Percentiles rank a stretch among this genome's conserved stretches.
Conservation (phyloP, 108 stramenopile genomes). For the Cyclotella sp. region DNA sequence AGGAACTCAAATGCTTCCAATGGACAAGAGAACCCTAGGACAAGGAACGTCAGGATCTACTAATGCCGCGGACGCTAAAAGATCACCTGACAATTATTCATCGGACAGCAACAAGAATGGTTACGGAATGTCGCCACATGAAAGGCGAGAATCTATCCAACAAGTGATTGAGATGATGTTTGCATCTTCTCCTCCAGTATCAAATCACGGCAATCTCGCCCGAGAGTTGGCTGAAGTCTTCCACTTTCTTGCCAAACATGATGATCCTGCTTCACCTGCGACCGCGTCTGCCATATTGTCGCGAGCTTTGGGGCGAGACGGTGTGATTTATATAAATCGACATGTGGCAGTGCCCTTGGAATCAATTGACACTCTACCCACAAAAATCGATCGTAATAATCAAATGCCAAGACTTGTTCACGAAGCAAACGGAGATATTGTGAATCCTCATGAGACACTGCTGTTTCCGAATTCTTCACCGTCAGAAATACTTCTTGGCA, state of each 20-base stretch:
- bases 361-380: conserved; percentile 29
- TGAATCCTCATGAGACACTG: conserved; percentile 72
- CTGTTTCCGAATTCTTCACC: conserved; percentile 82
- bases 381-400: background rate
- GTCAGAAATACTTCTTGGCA: conserved; percentile 59
- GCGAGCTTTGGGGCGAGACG: conserved; percentile 54
- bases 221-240: conserved; percentile 75
- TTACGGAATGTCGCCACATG: conserved; percentile 21
- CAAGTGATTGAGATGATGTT: conserved; percentile 79
- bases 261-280: conserved; percentile 52
- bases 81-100: background rate
- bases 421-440: background rate
- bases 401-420: conserved; percentile 3
- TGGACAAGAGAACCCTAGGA: conserved; percentile 13
- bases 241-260: conserved; percentile 68
- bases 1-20: conserved; percentile 8
- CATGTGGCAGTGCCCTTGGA: conserved; percentile 85
- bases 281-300: conserved; percentile 54
- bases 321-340: conserved; percentile 78
- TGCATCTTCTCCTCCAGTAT: conserved; percentile 44
- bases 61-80: conserved; percentile 18
- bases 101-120: background rate
- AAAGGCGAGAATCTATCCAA: conserved; percentile 66
- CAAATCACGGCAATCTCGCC: conserved; percentile 74
- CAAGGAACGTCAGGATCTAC: background rate